Evolutionary conservation across 495 filamentous ascomycete species (phyloP).

Genomic region (Talaromyces liani): DNA sequence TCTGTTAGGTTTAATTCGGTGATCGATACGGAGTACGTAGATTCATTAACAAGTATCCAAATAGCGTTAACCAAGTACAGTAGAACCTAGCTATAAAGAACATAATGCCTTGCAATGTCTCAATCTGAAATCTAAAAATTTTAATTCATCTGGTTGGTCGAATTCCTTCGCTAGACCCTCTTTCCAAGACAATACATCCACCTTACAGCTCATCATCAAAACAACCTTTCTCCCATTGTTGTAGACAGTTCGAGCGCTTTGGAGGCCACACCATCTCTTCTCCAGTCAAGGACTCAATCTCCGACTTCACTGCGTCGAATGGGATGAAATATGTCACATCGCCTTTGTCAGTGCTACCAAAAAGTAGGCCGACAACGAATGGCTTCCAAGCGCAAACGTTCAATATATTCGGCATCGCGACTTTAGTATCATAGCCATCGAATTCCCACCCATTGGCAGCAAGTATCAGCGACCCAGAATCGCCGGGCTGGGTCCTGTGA

Average conservation of each 20-base stretch:
- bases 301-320: background rate
- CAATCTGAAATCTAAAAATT: no score
- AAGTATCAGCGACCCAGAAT: background rate
- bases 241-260: constrained; percentile 13
- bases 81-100: no score
- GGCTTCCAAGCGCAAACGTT: background rate
- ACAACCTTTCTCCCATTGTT: background rate
- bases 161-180: no score
- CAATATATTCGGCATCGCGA: background rate
- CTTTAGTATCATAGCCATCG: background rate
- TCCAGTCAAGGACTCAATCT: background rate
- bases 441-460: background rate
- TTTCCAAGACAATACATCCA: no score
- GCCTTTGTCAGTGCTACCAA: background rate
- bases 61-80: no score
- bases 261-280: constrained; percentile 1
- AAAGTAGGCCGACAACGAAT: background rate
- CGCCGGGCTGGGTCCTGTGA: background rate
- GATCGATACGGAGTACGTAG: no score
- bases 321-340: background rate
- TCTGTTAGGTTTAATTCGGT: background rate
- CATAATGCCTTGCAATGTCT: no score
- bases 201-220: background rate
- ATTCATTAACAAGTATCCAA: no score
- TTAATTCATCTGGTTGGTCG: no score